A percentile compares a stretch with the other conserved stretches of the same genome.
These are phyloP conservation scores for Begonia masoniana DNA, from an alignment of 306 rosid genomes.

Conservation along the genomic window DNA sequence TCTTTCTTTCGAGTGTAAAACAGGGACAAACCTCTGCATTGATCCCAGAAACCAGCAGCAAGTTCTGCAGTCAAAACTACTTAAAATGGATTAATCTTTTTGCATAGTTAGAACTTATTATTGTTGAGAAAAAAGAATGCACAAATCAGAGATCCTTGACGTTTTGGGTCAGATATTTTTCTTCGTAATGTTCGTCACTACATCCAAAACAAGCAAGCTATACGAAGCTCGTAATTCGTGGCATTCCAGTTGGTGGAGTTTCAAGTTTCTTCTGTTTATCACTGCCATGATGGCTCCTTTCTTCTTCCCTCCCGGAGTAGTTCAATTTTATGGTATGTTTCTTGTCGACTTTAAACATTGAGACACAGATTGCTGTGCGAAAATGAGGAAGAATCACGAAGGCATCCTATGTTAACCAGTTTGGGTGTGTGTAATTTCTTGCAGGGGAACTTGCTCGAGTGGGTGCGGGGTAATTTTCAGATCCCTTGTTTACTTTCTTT, in stretches of 20 bases:
- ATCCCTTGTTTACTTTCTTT: conserved; percentile 4
- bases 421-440: neutral
- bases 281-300: conserved; percentile 46
- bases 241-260: conserved; percentile 77
- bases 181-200: conserved; percentile 56
- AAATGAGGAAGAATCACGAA: no score
- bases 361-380: neutral
- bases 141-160: conserved; percentile 32
- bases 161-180: conserved; percentile 50
- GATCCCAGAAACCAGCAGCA: no score
- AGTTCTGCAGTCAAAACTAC: no score
- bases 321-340: conserved; percentile 58
- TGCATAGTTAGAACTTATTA: no score
- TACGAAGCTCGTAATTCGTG: conserved; percentile 41
- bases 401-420: neutral
- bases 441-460: conserved; percentile 82
- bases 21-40: neutral
- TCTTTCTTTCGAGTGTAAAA: conserved; percentile 22
- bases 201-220: conserved; percentile 54
- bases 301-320: conserved; percentile 36
- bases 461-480: conserved; percentile 65
- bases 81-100: neutral
- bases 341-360: neutral
- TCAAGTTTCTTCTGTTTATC: conserved; percentile 40
- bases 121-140: no score